Evolutionary conservation across 345 rosid species (phyloP), one percentile per base, ranked within the genome.

Genomic region (Brassica incana): DNA sequence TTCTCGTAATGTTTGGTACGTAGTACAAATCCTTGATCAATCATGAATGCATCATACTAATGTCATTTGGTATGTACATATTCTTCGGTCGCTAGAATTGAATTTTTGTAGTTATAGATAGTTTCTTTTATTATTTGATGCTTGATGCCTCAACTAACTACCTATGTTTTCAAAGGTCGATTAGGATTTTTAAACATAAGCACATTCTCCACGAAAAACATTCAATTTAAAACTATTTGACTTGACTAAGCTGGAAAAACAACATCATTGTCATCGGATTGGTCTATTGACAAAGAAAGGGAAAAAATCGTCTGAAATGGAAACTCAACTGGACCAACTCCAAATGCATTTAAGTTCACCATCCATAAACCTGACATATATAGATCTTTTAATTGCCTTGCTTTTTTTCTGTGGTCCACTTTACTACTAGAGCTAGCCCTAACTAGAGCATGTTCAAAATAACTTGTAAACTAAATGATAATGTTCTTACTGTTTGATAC

Each of bases 1-100:
- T 40, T 80, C 83, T 71, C 83, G 83, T 71, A 80, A 80, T 16
- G 80, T 80, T 80, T 80, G 83, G 83, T 80, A 80, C 29, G 79
- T 54, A 14, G 40, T 36, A 16, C 6, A 30, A 60, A 18, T 35
- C 48, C 60, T 54, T 36, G 2, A 72, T 33, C 16, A 35, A 15
- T 56, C 48, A 54, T 71, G 38, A 48, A 35, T 20, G 69, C 60
- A 15, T 25, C 54, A 71, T 25, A 43, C 29, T 30, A 76, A 67
- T 67, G 3, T 77, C 25, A 20, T 67, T 68, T 29, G 8, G 30
- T n/a, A 59, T 27, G 60, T 43, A 56, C 15, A 12, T 29, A 43
- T 45, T 18, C 62, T 63, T 73, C 14, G 35, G 23, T 32, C 18
- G 63, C 23, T 65, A 20, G 36, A 35, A 23, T 23, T 23, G 25